phyloP scores from a whole-genome alignment of 257 asterid genomes.

The Fraxinus excelsior region DNA sequence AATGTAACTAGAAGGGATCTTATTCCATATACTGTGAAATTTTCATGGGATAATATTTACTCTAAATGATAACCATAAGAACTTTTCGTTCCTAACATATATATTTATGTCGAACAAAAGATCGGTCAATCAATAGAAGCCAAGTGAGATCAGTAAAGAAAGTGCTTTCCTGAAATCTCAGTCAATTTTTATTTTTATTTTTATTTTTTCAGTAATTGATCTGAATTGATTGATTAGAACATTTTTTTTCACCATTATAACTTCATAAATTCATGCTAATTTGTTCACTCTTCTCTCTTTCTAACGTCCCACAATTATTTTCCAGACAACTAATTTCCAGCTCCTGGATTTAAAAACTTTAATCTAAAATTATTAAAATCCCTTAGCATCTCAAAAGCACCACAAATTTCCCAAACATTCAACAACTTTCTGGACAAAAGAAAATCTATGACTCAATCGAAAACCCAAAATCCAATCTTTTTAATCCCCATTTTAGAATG shows the following conservation, averaged over 20 bases:
- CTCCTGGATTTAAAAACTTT: neutral
- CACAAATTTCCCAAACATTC: neutral
- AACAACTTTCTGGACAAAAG: neutral
- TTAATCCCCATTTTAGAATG: neutral
- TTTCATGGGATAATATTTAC: neutral
- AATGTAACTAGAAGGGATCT: neutral
- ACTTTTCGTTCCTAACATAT: neutral
- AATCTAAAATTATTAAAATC: neutral
- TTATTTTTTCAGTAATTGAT: neutral
- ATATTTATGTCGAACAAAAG: neutral
- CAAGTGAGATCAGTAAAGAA: neutral
- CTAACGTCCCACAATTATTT: neutral
- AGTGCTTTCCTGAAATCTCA: neutral
- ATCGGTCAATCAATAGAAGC: neutral
- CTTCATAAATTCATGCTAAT: neutral
- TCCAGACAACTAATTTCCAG: neutral
- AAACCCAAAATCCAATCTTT: neutral
- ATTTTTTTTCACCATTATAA: neutral
- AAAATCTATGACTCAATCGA: neutral
- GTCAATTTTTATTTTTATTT: too few species aligned
- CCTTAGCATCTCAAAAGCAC: too few species aligned
- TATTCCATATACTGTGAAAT: neutral
- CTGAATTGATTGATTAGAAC: neutral
- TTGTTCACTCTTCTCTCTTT: neutral
- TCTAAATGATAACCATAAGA: neutral